Evolutionary conservation across 202 grass and related monocot genomes (phyloP), one percentile per base, ranked within the genome.

Genomic region (Schoenoplectus triqueter): DNA sequence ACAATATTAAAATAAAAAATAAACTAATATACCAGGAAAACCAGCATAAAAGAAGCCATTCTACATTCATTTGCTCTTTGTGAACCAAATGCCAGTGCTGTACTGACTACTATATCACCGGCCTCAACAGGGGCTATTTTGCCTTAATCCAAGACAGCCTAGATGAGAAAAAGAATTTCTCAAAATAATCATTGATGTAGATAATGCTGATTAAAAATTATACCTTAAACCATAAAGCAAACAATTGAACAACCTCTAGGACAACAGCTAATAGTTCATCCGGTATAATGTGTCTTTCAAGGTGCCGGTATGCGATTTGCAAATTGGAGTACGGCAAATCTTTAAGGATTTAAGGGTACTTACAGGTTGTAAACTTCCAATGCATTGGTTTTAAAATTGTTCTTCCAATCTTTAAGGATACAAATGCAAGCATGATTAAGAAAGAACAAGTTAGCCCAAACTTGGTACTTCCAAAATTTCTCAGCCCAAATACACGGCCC

Each of bases 81-180:
- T 31, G 31, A 31, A 31, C 31, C 31, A 31, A 68, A 10, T 41
- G 8, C 31, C 65, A 68, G 31, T 68, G 22, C 22, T 40, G 65
- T 68, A 40, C 65, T 2, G 13, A 68, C 31, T 13, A 68, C 66
- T 68, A 68, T 68, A 68, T 68, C 65, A 41, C 65, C 65, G 3
- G 41, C 10, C 65, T 68, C 31, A 42, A 41, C 65, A 5, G 65
- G 65, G 22, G 41, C 31, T 14, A 68, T 22, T 40, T 14, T 68
- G 22, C 2, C 41, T 68, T 40, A 42, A 68, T 68, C 66, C 66
- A 68, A 44, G 10, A 68, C 31, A 68, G 10, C 66, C 66, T 59
- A 68, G 10, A 68, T 6, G n/a, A 20, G 4, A 15, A 14, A 59
- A 57, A 10, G 13, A 64, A 19, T 20, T 64, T 20, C 62, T 64